These are phyloP conservation scores for Paraphysoderma sedebokerense DNA, from an alignment of 371 early-diverging fungal species.

Conservation along the genomic window DNA sequence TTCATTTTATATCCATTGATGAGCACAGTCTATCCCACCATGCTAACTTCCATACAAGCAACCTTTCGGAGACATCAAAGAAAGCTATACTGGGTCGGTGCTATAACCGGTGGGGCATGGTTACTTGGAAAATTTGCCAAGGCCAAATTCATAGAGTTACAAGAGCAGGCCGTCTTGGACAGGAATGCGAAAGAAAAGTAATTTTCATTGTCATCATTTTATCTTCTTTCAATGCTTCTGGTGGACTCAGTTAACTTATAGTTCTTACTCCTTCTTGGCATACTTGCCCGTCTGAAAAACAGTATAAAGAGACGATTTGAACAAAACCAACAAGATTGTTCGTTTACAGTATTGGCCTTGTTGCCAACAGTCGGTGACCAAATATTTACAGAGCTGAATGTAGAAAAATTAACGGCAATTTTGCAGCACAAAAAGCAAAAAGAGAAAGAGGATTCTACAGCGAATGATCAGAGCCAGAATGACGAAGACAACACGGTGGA, in stretches of 20 bases:
- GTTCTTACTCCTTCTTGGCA: background rate
- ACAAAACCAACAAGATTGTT: slow-evolving; percentile 80
- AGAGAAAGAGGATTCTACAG: slow-evolving; percentile 6
- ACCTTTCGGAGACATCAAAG: background rate
- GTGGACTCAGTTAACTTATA: background rate
- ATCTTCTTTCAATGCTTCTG: background rate
- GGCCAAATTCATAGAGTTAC: slow-evolving; percentile 46
- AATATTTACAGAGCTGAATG: slow-evolving; percentile 43
- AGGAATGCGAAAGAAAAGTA: slow-evolving; percentile 62
- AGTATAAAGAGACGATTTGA: slow-evolving; percentile 77
- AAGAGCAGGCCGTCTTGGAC: slow-evolving; percentile 38
- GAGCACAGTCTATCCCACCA: no score
- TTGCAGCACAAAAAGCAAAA: slow-evolving; percentile 8
- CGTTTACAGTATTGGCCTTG: slow-evolving; percentile 56
- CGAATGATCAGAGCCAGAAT: background rate
- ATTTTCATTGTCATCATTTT: background rate
- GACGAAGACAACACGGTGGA: slow-evolving; percentile 1
- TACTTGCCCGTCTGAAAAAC: background rate
- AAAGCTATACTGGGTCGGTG: slow-evolving; percentile 15
- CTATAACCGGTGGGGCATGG: slow-evolving; percentile 52
- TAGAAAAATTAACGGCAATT: slow-evolving; percentile 14
- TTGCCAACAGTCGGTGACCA: slow-evolving; percentile 63
- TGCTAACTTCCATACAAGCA: no score
- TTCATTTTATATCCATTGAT: no score
- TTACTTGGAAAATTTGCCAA: slow-evolving; percentile 54